Base-by-base conservation (phyloP, 2,329 filamentous ascomycete species). In the Neurospora crassa region DNA sequence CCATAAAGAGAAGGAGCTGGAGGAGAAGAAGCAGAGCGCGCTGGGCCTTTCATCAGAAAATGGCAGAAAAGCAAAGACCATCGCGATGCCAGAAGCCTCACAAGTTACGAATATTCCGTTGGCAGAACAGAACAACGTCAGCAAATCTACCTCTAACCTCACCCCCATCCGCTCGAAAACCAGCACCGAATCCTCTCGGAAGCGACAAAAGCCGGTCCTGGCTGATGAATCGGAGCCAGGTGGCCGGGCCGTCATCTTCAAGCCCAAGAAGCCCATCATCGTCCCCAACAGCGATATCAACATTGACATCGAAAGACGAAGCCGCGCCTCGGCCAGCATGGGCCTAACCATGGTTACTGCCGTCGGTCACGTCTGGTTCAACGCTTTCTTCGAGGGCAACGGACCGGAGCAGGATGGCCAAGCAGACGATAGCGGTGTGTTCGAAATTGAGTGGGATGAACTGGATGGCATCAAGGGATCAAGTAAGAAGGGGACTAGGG, bases 391-490 rank as follows among this genome's bases (percentile, higher is more conserved):
- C 77, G 96, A 98, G 81, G 94, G 94, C 67, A 83, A 88, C 24
- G 91, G 92, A 0, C 90, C 91, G 0, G 91, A 94, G 77, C 89
- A 59, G 37, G 80, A 83, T 40, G 92, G 92, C 34, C 82, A 84
- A 18, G 85, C 92, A 0, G 86, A 91, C 68, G 86, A 90, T 63
- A 92, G 87, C 11, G 95, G 87, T 12, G 83, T 89, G 3, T 89
- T 89, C 68, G 81, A 83, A 71, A 86, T 89, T 40, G 84, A 85
- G 0, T 89, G 87, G 87, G 86, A 88, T 47, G 84, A 84, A 70
- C 92, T 99, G 89, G 96, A 99, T 76, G 96, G 96, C 3, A 94
- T 99, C 80, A 97, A 97, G 79, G 96, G 96, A 0, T 94, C 91
- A 5, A 89, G 86, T 29, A 87, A 90, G 41, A 97, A 97, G 79